Percentiles rank a stretch among this genome's conserved stretches.
These are phyloP conservation scores for Coleophoma crateriformis DNA, from an alignment of 2,329 filamentous ascomycete species.

Conservation along the genomic window DNA sequence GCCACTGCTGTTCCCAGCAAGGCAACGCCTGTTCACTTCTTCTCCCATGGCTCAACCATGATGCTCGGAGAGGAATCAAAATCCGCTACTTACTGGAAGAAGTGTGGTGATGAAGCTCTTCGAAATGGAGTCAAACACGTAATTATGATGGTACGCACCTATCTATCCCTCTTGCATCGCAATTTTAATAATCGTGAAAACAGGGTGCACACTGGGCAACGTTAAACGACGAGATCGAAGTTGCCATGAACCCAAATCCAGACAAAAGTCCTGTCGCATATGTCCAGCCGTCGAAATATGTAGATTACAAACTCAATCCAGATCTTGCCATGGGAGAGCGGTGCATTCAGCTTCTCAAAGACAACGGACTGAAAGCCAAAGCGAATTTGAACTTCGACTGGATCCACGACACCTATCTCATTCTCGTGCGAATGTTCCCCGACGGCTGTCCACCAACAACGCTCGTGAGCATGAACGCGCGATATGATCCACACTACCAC, in stretches of 20 bases:
- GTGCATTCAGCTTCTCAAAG: constrained; percentile 43
- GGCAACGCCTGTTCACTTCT: constrained; percentile 28
- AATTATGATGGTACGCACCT: constrained; percentile 52
- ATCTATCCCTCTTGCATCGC: too few species aligned
- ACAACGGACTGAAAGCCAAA: constrained; percentile 46
- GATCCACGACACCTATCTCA: constrained; percentile 68
- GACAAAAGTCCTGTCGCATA: constrained; percentile 60
- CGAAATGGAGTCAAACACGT: constrained; percentile 54
- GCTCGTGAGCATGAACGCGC: constrained; percentile 47
- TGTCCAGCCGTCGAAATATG: constrained; percentile 61
- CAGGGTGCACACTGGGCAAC: constrained; percentile 64
- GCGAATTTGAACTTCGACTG: constrained; percentile 56
- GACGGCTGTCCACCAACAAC: constrained; percentile 59
- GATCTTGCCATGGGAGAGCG: constrained; percentile 47
- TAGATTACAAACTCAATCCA: constrained; percentile 53
- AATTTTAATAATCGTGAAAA: neutral
- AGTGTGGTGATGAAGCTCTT: constrained; percentile 57
- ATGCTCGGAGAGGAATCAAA: constrained; percentile 61
- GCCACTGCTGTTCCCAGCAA: neutral
- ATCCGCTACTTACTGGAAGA: constrained; percentile 61
- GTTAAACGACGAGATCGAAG: constrained; percentile 48
- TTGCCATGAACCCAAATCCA: constrained; percentile 55
- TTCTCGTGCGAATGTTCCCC: constrained; percentile 67
- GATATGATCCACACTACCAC: constrained; percentile 51
- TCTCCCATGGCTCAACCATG: constrained; percentile 68